A percentile compares a stretch with the other conserved stretches of the same genome.
phyloP scores from a whole-genome alignment of 768 basidiomycete genomes.

The Lentinula raphanica region DNA sequence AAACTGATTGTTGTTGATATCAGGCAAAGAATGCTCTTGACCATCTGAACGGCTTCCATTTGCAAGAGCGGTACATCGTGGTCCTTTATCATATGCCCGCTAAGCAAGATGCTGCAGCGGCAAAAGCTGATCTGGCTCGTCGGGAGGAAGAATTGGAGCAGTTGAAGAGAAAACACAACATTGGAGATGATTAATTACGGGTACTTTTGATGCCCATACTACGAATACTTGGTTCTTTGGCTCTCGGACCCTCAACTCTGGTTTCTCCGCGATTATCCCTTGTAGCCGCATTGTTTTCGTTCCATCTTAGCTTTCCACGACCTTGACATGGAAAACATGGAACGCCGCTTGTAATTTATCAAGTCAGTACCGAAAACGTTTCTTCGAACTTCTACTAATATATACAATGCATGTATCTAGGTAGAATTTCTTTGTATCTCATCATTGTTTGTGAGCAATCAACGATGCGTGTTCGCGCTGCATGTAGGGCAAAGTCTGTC shows the following conservation, averaged over 20 bases:
- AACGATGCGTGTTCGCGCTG: slow-evolving; percentile 1
- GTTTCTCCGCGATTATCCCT: neutral
- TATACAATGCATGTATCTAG: slow-evolving; percentile 1
- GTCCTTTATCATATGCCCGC: slow-evolving; percentile 97
- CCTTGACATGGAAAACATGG: neutral
- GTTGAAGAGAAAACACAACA: slow-evolving; percentile 82
- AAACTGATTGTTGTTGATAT: slow-evolving; percentile 11
- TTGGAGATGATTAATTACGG: slow-evolving; percentile 59
- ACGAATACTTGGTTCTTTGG: neutral
- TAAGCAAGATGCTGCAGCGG: slow-evolving; percentile 91
- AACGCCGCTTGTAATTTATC: neutral
- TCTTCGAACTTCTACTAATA: neutral
- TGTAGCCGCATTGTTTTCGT: slow-evolving; percentile 13
- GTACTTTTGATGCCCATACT: neutral
- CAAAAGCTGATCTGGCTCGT: slow-evolving; percentile 86
- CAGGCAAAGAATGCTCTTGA: slow-evolving; percentile 96
- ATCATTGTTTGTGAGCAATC: slow-evolving; percentile 3
- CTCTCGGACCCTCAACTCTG: neutral
- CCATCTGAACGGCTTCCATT: slow-evolving; percentile 95
- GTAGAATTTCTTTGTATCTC: neutral
- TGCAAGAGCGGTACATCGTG: slow-evolving; percentile 97
- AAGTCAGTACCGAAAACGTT: neutral
- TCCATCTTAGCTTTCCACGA: neutral
- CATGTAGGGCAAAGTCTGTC: slow-evolving; percentile 57
- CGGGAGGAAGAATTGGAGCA: slow-evolving; percentile 87